These are phyloP conservation scores for Laguncularia racemosa DNA, from an alignment of 345 rosid species.

Conservation along the genomic window DNA sequence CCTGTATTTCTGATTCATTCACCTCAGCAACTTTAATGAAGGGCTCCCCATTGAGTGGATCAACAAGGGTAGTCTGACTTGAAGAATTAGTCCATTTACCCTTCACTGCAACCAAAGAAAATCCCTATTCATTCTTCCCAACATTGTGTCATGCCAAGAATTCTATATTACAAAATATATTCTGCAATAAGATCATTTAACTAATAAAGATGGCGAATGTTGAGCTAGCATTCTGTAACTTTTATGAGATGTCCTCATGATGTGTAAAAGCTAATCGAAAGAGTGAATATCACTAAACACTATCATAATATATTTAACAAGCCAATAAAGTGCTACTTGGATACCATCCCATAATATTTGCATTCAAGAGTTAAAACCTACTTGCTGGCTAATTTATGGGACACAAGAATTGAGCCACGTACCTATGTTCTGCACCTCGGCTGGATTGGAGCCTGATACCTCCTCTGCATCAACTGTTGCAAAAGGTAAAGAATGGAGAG, in stretches of 20 bases:
- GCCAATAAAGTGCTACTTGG: too few relatives aligned
- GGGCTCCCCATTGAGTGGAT: conserved; percentile 94
- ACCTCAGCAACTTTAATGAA: conserved; percentile 84
- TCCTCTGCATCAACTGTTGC: conserved; percentile 78
- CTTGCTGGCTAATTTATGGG: background rate
- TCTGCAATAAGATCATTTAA: too few relatives aligned
- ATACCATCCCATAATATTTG: too few relatives aligned
- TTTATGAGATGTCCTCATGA: background rate
- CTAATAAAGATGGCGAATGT: too few relatives aligned
- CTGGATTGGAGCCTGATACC: conserved; percentile 79
- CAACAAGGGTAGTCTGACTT: conserved; percentile 51
- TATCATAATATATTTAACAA: too few relatives aligned
- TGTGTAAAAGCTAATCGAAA: background rate
- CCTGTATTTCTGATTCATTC: conserved; percentile 70
- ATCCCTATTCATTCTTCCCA: too few relatives aligned
- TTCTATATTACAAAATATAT: too few relatives aligned
- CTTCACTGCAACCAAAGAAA: conserved; percentile 45
- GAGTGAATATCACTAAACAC: background rate
- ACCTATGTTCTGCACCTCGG: conserved; percentile 88
- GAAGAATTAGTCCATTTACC: conserved; percentile 84
- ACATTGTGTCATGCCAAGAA: too few relatives aligned
- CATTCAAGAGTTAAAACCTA: too few relatives aligned
- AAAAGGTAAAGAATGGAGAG: conserved; percentile 65
- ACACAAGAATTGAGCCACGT: conserved; percentile 7
- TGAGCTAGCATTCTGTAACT: too few relatives aligned